These are phyloP conservation scores for Arthrobotrys musiformis DNA, from an alignment of 2,329 filamentous ascomycete species.

Conservation along the genomic window DNA sequence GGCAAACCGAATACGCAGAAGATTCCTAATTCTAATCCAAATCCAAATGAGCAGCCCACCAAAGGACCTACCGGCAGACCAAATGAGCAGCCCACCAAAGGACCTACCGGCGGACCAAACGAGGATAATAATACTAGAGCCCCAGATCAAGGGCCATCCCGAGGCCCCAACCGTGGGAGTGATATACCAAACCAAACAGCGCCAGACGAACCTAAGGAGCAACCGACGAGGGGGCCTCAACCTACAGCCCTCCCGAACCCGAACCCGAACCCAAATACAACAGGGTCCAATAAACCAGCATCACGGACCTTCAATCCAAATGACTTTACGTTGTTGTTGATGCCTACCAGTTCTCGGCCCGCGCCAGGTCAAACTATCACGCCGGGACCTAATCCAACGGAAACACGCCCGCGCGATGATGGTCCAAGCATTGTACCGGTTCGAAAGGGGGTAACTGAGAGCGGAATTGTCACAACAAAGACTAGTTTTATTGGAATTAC, in stretches of 20 bases:
- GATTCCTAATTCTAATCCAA: not conserved
- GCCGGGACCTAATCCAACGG: constrained; percentile 14
- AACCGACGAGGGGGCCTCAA: not conserved
- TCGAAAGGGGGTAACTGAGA: constrained; percentile 20
- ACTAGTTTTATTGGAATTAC: constrained; percentile 43
- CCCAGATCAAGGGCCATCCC: too few relatives aligned
- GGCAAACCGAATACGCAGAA: not conserved
- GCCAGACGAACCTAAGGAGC: not conserved
- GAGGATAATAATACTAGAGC: not conserved
- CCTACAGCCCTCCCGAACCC: constrained; percentile 11
- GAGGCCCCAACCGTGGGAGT: not conserved
- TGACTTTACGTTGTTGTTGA: constrained; percentile 18
- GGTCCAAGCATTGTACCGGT: constrained; percentile 21
- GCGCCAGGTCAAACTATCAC: constrained; percentile 27
- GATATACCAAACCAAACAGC: not conserved
- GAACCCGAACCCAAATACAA: constrained; percentile 24
- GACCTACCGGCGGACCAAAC: not conserved
- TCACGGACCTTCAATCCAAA: constrained; percentile 19
- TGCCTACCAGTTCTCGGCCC: not conserved
- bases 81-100: not conserved
- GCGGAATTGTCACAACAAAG: constrained; percentile 16
- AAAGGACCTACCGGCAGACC: not conserved
- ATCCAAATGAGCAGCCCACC: not conserved
- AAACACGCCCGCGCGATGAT: not conserved
- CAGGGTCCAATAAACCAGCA: not conserved